phyloP scores from a whole-genome alignment of 2,329 filamentous ascomycete genomes.

The Neurospora sp. region DNA sequence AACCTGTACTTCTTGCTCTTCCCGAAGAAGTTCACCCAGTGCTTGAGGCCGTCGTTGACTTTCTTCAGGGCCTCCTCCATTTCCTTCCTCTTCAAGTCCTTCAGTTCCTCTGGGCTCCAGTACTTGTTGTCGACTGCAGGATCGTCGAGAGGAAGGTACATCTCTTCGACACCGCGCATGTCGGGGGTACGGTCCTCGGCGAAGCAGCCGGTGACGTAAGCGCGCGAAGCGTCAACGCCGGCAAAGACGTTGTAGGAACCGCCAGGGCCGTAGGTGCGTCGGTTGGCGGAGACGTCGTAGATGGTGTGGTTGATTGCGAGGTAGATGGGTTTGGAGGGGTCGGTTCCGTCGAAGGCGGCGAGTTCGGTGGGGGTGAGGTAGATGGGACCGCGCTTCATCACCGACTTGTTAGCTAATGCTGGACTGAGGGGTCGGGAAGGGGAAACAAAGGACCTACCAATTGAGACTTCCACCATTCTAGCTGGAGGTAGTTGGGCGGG shows the following conservation, averaged over 20 bases:
- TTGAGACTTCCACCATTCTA: conserved; percentile 48
- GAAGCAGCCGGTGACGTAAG: conserved; percentile 91
- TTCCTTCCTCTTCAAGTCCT: conserved; percentile 51
- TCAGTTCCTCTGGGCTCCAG: conserved; percentile 46
- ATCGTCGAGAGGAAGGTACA: conserved; percentile 63
- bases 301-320: conserved; percentile 82
- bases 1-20: conserved; percentile 72
- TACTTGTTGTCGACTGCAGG: conserved; percentile 46
- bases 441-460: conserved; percentile 38
- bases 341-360: conserved; percentile 63
- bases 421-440: neutral
- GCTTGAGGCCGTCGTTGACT: conserved; percentile 57
- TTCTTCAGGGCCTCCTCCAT: conserved; percentile 51
- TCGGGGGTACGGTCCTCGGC: conserved; percentile 74
- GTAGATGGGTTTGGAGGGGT: conserved; percentile 71
- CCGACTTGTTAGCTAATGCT: conserved; percentile 9
- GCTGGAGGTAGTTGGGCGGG: conserved; percentile 51
- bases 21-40: conserved; percentile 79
- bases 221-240: conserved; percentile 76
- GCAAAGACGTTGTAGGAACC: conserved; percentile 83
- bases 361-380: conserved; percentile 70
- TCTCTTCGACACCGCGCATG: conserved; percentile 76
- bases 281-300: conserved; percentile 68
- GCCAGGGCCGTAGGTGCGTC: conserved; percentile 68
- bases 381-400: conserved; percentile 44